Evolutionary conservation across 1,284 basidiomycete species (phyloP).

Genomic region (Papiliotrema laurentii): DNA sequence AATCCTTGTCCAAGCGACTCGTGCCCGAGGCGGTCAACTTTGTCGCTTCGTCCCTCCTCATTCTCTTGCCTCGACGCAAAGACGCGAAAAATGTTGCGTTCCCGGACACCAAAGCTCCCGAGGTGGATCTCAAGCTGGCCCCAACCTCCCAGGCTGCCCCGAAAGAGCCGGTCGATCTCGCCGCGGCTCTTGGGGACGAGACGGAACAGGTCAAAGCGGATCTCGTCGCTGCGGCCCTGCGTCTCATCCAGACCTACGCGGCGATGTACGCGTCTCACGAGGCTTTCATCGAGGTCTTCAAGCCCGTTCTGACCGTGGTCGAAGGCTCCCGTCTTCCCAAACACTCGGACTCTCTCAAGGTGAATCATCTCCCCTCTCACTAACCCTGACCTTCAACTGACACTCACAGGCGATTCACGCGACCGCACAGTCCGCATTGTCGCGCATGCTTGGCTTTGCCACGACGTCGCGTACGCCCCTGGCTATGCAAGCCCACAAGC

Average conservation of each 20-base stretch:
- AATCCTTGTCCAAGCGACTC: constrained; percentile 75
- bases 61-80: constrained; percentile 61
- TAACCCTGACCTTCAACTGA: neutral
- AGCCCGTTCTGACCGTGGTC: constrained; percentile 63
- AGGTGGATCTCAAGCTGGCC: constrained; percentile 27
- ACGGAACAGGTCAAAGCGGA: constrained; percentile 53
- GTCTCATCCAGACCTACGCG: constrained; percentile 63
- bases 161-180: constrained; percentile 25
- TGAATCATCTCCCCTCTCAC: constrained; percentile 41
- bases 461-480: constrained; percentile 70
- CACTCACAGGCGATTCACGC: constrained; percentile 52
- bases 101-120: constrained; percentile 59
- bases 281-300: constrained; percentile 78
- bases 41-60: constrained; percentile 63
- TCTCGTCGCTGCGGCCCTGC: constrained; percentile 57
- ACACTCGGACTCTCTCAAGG: constrained; percentile 57
- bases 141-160: constrained; percentile 16
- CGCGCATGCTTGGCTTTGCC: constrained; percentile 68
- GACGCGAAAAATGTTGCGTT: constrained; percentile 53
- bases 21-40: constrained; percentile 90
- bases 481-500: constrained; percentile 86
- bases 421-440: constrained; percentile 51
- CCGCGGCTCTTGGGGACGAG: constrained; percentile 29
- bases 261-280: constrained; percentile 71
- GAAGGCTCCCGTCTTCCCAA: constrained; percentile 54